Percentiles rank a stretch among this genome's conserved stretches.
These are phyloP conservation scores for Neophaeococcomyces aloes DNA, from an alignment of 2,329 filamentous ascomycete species.

Conservation along the genomic window DNA sequence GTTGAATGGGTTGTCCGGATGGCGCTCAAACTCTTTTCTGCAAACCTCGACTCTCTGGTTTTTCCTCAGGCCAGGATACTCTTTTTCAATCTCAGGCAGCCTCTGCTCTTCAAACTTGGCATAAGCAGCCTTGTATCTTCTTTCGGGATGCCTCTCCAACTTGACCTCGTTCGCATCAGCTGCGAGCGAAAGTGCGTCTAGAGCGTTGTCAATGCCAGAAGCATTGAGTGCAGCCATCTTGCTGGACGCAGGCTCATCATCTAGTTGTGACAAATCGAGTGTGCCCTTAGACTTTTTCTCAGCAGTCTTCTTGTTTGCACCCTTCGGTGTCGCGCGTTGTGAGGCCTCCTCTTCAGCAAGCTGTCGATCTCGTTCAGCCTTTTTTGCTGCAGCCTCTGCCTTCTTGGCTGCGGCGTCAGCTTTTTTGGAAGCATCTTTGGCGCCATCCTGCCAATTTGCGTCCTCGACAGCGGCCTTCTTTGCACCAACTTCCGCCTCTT, in stretches of 20 bases:
- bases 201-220: conserved; percentile 81
- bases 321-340: conserved; percentile 51
- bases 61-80: conserved; percentile 67
- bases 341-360: conserved; percentile 71
- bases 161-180: conserved; percentile 50
- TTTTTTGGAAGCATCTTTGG: conserved; percentile 83
- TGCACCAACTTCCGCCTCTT: conserved; percentile 60
- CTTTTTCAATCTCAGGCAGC: conserved; percentile 72
- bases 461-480: conserved; percentile 59
- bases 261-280: conserved; percentile 65
- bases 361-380: conserved; percentile 79
- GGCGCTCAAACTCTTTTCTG: conserved; percentile 87
- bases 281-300: conserved; percentile 50
- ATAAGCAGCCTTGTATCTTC: conserved; percentile 76
- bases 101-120: conserved; percentile 71
- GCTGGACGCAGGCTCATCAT: conserved; percentile 43
- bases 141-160: conserved; percentile 80
- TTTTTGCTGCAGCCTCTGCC: conserved; percentile 72
- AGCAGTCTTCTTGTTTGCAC: conserved; percentile 41
- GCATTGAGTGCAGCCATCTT: conserved; percentile 59
- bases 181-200: conserved; percentile 70
- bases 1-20: conserved; percentile 91
- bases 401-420: conserved; percentile 77
- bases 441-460: conserved; percentile 70
- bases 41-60: conserved; percentile 79